Evolutionary conservation across 352 stramenopile species (phyloP), one percentile per base, ranked within the genome.

Genomic region (Discostella stelligera): DNA sequence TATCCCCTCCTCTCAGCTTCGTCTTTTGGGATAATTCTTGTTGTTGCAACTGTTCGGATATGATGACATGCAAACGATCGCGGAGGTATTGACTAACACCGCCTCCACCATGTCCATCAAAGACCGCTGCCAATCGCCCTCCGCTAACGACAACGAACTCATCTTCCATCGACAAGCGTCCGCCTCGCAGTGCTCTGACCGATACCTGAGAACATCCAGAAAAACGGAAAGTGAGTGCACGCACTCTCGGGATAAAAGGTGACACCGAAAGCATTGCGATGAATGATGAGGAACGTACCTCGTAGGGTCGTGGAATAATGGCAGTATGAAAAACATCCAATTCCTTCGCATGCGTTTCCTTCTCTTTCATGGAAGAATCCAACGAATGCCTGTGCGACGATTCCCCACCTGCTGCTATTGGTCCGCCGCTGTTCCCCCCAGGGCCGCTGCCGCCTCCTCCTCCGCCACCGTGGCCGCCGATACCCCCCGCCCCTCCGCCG

Each of bases 161-260:
- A 75, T 93, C 88, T 84, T 93, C 88, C 88, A 93, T 93, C 25
- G 78, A 89, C 13, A 87, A 79, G 11, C 88, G 66, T 23, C 74
- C 75, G 20, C 88, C 88, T 81, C 85, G 74, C 3, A 92, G 54
- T 52, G 86, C 85, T 69, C 74, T 75, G 7, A 91, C 77, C 50
- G 88, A 93, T 44, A 91, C 81, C 83, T 91, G 55, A 11, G 27
- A 13, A 32, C 5, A 32, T 32, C 27, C 27, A 62, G 32, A 0
- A 55, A 50, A 37, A 68, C 52, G 37, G 27, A 61, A 25, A 13
- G 23, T 20, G 20, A 44, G 10, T 37, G 44, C 49, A 46, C 48
- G 13, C 2, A 32, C 27, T 44, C 37, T 44, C 37, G 13, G 37
- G 11, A 10, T 44, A 44, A n/a, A n/a, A 44, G 11, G 2, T 44